phyloP scores from a whole-genome alignment of 805 yeast genomes.

The Starmerella sp. region DNA sequence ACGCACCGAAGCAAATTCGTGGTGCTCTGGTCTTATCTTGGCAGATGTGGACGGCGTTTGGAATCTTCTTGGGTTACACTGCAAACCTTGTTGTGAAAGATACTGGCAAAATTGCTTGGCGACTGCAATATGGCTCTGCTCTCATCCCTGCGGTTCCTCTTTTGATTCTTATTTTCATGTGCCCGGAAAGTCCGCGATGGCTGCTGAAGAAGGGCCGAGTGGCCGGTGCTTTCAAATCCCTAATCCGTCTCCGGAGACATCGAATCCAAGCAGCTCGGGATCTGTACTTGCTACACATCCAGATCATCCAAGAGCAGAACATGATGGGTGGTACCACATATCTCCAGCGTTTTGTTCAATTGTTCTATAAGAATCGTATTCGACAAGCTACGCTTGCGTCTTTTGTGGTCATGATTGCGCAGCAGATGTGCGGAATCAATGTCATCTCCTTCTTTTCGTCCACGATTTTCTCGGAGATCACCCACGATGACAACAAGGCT shows the following conservation, averaged over 20 bases:
- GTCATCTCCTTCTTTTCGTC: conserved; percentile 81
- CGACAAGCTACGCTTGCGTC: conserved; percentile 75
- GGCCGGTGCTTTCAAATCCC: conserved; percentile 40
- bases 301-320: conserved; percentile 34
- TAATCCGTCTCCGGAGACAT: conserved; percentile 37
- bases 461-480: conserved; percentile 47
- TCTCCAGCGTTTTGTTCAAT: conserved; percentile 16
- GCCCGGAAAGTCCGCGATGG: conserved; percentile 44
- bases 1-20: conserved; percentile 47
- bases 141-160: conserved; percentile 37
- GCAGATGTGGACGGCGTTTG: conserved; percentile 69
- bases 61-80: conserved; percentile 52
- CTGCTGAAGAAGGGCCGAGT: conserved; percentile 43
- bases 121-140: conserved; percentile 45
- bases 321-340: conserved; percentile 37
- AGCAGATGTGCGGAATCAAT: conserved; percentile 83
- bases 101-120: conserved; percentile 43
- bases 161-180: not conserved
- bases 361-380: conserved; percentile 39
- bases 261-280: conserved; percentile 54
- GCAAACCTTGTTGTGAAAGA: conserved; percentile 10
- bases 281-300: conserved; percentile 47
- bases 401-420: conserved; percentile 78
- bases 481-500: conserved; percentile 30
- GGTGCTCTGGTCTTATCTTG: conserved; percentile 61